Percentiles rank a stretch among this genome's conserved stretches.
phyloP scores from a whole-genome alignment of 495 filamentous ascomycete genomes.

The Umbilicaria muhlenbergii region DNA sequence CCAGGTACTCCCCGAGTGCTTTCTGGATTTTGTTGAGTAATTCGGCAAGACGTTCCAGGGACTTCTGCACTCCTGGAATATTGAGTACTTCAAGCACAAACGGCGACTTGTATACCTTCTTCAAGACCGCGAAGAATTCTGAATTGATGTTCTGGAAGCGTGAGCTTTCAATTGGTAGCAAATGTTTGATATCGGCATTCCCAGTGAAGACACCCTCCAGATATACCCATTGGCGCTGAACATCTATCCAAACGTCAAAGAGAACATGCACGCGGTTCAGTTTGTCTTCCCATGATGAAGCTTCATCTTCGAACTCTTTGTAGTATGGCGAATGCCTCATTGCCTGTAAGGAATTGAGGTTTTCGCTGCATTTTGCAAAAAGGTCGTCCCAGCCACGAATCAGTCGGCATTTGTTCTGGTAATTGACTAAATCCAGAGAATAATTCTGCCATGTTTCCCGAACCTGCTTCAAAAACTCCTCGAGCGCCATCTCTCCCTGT shows the following conservation, averaged over 20 bases:
- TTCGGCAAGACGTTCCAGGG: conserved; percentile 83
- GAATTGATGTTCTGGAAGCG: conserved; percentile 98
- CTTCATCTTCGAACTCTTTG: conserved; percentile 97
- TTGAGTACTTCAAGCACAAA: conserved; percentile 89
- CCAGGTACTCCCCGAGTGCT: conserved; percentile 93
- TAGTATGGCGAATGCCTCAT: conserved; percentile 99
- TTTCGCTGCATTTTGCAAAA: conserved; percentile 96
- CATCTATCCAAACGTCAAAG: conserved; percentile 99
- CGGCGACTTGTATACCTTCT: conserved; percentile 91
- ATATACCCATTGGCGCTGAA: conserved; percentile 98
- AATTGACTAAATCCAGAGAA: conserved; percentile 82
- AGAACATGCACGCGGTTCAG: conserved; percentile 92
- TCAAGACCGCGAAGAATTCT: conserved; percentile 95
- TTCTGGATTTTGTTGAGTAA: conserved; percentile 98
- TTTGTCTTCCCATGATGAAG: conserved; percentile 92
- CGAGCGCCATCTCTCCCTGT: conserved; percentile 94
- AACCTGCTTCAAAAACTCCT: conserved; percentile 94
- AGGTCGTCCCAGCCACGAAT: conserved; percentile 98
- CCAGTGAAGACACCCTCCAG: conserved; percentile 96
- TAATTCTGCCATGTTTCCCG: conserved; percentile 95
- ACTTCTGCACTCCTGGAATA: conserved; percentile 90
- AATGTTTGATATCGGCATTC: conserved; percentile 96
- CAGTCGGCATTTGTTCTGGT: conserved; percentile 92
- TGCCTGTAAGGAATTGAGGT: conserved; percentile 90
- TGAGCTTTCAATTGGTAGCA: conserved; percentile 87